A percentile compares a stretch with the other conserved stretches of the same genome.
phyloP scores from a whole-genome alignment of 768 basidiomycete species.

The Cystobasidium ongulense region DNA sequence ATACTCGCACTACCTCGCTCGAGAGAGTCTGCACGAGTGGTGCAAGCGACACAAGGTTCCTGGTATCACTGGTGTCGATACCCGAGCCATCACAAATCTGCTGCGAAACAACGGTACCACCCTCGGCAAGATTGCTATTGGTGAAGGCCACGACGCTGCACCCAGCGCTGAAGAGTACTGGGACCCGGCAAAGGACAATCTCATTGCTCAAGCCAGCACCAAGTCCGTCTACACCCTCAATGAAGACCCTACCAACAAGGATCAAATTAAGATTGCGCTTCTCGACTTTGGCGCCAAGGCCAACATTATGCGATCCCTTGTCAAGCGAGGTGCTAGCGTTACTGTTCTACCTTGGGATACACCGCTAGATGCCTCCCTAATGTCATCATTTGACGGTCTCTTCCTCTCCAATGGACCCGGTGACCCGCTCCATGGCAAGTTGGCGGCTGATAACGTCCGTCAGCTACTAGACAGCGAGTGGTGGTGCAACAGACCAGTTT shows the following conservation, averaged over 20 bases:
- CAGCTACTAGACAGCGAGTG: constrained; percentile 70
- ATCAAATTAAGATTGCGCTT: constrained; percentile 84
- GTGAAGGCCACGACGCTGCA: constrained; percentile 57
- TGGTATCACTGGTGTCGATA: constrained; percentile 93
- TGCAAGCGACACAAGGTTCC: constrained; percentile 82
- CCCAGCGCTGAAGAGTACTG: constrained; percentile 64
- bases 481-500: constrained; percentile 68
- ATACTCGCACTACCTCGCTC: constrained; percentile 87
- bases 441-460: constrained; percentile 70
- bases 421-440: constrained; percentile 79
- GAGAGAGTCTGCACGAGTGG: constrained; percentile 88
- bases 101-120: constrained; percentile 96
- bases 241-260: constrained; percentile 50
- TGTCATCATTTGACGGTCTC: constrained; percentile 64
- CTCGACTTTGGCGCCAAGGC: constrained; percentile 97
- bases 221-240: constrained; percentile 75
- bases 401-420: constrained; percentile 97
- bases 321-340: constrained; percentile 80
- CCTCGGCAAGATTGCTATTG: constrained; percentile 79
- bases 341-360: constrained; percentile 94
- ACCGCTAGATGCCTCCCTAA: constrained; percentile 60
- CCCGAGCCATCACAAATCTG: constrained; percentile 85
- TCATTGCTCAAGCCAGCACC: constrained; percentile 88
- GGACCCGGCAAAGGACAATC: constrained; percentile 85
- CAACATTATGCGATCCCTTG: constrained; percentile 86